Evolutionary conservation across 73 alveolate species (phyloP).

Genomic region (Tetrahymena thermophila): DNA sequence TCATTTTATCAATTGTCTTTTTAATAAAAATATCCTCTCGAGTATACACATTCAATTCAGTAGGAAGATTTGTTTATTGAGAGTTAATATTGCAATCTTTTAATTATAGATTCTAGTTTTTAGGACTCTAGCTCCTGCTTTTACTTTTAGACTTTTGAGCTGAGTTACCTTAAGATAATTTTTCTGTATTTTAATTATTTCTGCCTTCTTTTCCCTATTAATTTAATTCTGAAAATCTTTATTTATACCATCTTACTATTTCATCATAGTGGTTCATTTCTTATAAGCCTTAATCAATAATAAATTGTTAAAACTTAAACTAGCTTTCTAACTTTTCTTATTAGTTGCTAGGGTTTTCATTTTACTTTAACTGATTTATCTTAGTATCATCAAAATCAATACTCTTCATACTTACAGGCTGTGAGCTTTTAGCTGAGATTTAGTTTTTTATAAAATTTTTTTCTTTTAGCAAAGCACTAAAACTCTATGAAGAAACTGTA

Average conservation of each 20-base stretch:
- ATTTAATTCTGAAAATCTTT: neutral
- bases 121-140: neutral
- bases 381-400: neutral
- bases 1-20: neutral
- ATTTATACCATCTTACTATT: neutral
- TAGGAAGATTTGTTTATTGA: neutral
- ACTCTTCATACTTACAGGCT: neutral
- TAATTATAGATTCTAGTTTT: neutral
- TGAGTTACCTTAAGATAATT: neutral
- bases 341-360: neutral
- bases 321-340: neutral
- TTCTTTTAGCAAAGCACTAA: neutral
- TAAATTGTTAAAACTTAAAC: neutral
- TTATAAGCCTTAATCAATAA: neutral
- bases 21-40: neutral
- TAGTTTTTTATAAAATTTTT: neutral
- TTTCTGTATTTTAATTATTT: neutral
- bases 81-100: neutral
- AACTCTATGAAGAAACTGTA: neutral
- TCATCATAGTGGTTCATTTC: neutral
- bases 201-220: neutral
- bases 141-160: neutral
- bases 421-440: neutral
- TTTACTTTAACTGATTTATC: neutral
- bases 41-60: neutral